A percentile compares a stretch with the other conserved stretches of the same genome.
Evolutionary conservation across 2,329 filamentous ascomycete species (phyloP).

Genomic region (Dactylonectria estremocensis): DNA sequence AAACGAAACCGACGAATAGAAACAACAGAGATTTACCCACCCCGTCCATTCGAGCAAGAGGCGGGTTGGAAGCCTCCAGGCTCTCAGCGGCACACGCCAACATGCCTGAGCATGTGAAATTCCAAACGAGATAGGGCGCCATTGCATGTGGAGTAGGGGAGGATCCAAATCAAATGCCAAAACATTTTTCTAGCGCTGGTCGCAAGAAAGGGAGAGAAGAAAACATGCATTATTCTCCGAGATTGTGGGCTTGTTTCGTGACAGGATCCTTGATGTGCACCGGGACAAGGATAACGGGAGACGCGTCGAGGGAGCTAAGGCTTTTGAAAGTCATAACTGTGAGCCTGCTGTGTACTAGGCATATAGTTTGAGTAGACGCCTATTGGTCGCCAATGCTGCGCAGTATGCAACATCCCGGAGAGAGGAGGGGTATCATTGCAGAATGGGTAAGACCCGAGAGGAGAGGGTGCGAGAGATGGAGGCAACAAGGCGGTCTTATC

Average conservation of each 20-base stretch:
- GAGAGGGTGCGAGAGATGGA: background rate
- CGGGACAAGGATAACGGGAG: background rate
- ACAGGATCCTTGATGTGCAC: background rate
- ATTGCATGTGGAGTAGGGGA: constrained; percentile 5
- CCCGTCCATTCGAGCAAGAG: background rate
- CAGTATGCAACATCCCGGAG: background rate
- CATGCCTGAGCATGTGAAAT: background rate
- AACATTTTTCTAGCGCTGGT: background rate
- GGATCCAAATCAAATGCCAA: constrained; percentile 3
- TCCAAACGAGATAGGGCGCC: constrained; percentile 4
- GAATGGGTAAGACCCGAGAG: background rate
- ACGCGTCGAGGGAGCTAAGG: background rate
- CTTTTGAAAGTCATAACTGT: background rate
- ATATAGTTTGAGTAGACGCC: background rate
- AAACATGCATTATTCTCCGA: constrained; percentile 7
- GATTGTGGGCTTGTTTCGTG: background rate
- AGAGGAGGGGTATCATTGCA: background rate
- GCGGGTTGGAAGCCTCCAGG: background rate
- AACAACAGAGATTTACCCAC: background rate
- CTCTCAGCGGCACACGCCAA: background rate
- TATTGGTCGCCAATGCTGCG: background rate
- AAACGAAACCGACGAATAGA: constrained; percentile 11
- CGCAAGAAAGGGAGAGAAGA: background rate
- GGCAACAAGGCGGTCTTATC: background rate
- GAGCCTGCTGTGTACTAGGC: background rate